A percentile compares a stretch with the other conserved stretches of the same genome.
These are phyloP conservation scores for Populus nigra DNA, from an alignment of 345 rosid species.

Conservation along the genomic window DNA sequence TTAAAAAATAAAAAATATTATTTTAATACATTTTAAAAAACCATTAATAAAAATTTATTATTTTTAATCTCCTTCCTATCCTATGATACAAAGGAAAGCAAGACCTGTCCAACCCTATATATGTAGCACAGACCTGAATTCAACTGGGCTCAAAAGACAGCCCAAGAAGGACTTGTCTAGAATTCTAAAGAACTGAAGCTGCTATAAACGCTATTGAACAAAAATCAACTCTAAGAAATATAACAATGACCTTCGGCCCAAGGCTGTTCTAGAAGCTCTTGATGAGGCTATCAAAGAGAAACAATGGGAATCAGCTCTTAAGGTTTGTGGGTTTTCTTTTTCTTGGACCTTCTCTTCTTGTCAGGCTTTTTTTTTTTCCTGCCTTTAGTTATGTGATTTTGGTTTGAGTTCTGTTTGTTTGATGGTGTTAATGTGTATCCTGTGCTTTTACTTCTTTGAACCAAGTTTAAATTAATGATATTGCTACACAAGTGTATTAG, in stretches of 20 bases:
- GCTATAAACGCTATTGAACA: conserved; percentile 62
- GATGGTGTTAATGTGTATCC: background rate
- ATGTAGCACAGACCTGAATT: conserved; percentile 19
- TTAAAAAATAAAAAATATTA: too few species aligned
- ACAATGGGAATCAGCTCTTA: conserved; percentile 64
- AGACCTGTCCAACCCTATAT: conserved; percentile 17
- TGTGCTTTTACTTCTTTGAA: background rate
- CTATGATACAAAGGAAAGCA: conserved; percentile 17
- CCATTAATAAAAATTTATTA: too few species aligned
- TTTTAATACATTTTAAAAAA: too few species aligned
- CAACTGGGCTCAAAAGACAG: conserved; percentile 40
- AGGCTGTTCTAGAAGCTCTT: conserved; percentile 80
- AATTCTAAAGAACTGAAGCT: conserved; percentile 59
- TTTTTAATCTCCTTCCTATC: conserved; percentile 13
- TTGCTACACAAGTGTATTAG: background rate
- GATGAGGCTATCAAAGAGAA: conserved; percentile 61
- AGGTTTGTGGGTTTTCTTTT: conserved; percentile 34
- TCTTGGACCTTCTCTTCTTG: background rate
- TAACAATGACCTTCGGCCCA: conserved; percentile 63
- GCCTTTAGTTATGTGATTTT: background rate
- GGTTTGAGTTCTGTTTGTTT: background rate
- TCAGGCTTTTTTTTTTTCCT: background rate
- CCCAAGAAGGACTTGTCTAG: conserved; percentile 57
- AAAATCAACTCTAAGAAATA: conserved; percentile 69
- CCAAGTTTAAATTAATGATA: background rate